These are phyloP conservation scores for Thalassiosira profunda DNA, from an alignment of 108 stramenopile species.

Conservation along the genomic window DNA sequence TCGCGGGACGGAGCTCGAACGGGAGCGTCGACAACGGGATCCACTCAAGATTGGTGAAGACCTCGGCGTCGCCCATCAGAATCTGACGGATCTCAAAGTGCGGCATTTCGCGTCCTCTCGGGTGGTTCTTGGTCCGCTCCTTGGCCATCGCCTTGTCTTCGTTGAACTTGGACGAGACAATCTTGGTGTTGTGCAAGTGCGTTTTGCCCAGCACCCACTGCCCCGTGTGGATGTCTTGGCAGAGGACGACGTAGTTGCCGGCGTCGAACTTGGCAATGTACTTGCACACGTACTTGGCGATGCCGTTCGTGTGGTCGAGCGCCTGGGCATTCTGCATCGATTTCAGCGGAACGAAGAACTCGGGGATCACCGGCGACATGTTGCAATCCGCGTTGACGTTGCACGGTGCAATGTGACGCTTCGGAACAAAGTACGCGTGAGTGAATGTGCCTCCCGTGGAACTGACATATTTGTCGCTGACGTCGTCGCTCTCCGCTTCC, in stretches of 20 bases:
- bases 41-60: constrained; percentile 9
- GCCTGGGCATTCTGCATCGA: constrained; percentile 28
- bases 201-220: not conserved
- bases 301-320: constrained; percentile 5
- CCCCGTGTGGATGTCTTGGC: constrained; percentile 1
- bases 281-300: constrained; percentile 20
- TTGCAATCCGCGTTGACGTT: constrained; percentile 5
- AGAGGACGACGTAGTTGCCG: not conserved
- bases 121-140: not conserved
- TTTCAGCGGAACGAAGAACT: not conserved
- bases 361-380: not conserved
- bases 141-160: not conserved
- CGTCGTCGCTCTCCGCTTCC: too few species aligned
- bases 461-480: too few species aligned
- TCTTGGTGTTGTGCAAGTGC: constrained; percentile 26
- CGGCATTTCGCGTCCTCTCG: not conserved
- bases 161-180: constrained; percentile 3
- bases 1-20: constrained; percentile 4
- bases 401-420: not conserved
- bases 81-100: not conserved
- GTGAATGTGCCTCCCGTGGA: too few species aligned
- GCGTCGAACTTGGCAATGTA: constrained; percentile 15
- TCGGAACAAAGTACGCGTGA: not conserved
- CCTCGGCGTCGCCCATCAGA: constrained; percentile 9
- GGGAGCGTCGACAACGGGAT: not conserved